Evolutionary conservation across 495 filamentous ascomycete genomes (phyloP), one percentile per base, ranked within the genome.

Genomic region (Lindgomyces ingoldianus): DNA sequence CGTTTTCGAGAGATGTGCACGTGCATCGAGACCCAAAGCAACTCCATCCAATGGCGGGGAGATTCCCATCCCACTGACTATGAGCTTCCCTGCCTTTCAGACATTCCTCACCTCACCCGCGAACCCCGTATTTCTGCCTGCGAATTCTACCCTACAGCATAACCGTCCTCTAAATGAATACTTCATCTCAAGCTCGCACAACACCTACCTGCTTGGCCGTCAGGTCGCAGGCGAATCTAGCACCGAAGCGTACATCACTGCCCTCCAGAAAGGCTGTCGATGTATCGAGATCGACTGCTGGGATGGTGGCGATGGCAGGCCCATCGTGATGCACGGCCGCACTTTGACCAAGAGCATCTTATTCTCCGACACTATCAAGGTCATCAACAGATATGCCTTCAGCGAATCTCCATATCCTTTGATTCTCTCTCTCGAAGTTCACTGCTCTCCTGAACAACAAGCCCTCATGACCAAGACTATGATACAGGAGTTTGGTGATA

Each of bases 261-360:
- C 92, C n/a, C 79, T 98, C 24, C 85, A 90, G 66, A 84, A 87
- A 49, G 93, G 91, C 42, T 98, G 94, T 73, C 88, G 94, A 56
- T 97, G 94, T 74, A 85, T 98, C 50, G 94, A 98, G 76, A 90
- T 98, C 46, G 94, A 98, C 77, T 97, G 93, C 74, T 98, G 94
- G 94, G 91, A 98, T 77, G 94, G 94, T 14, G 79, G 82, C 26
- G 88, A 96, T 69, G 90, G 89, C 30, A 84, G 89, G 62, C 94
- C 94, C 6, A 84, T 91, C 54, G 94, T 98, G 26, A 89, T 85
- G 63, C 94, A 98, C 70, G 94, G 94, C 12, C 85, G 84, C n/a
- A 95, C 91, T 12, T 81, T 92, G 74, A 97, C 93, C 6, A 92
- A 84, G 24, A 85, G 88, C 65, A 89, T 98, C 48, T 83, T 89